Base-by-base conservation (phyloP, 164 flowering plant genomes). In the Vitis amurensis region DNA sequence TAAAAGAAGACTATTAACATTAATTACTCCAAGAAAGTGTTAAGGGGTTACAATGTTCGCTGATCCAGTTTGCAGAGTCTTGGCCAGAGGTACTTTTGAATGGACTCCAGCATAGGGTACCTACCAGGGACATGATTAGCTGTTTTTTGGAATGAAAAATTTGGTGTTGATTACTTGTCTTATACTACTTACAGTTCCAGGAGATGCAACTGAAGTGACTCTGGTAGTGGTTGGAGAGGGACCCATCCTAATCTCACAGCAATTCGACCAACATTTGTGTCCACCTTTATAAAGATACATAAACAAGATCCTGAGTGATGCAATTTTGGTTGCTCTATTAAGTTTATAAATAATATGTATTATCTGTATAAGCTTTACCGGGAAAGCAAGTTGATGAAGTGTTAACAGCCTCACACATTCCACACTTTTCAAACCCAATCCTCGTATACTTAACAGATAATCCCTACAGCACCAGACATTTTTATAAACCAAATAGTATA, bases 391-490 rank as follows among this genome's bases (percentile, higher is more conserved):
- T 76, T 96, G 91, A 73, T 93, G 97, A 55, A 96, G 99, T 47
- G 98, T 89, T 74, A 96, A 77, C 74, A 96, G 97, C 55, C 98
- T 82, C 51, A 96, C 93, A 74, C 99, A 96, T 75, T 96, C 99
- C 73, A 91, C 97, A 63, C 99, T 96, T 80, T 96, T 96, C 64
- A 96, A 71, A 29, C 99, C 99, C 77, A 96, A 66, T 27, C 99
- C 99, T 49, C 91, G 69, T 66, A 96, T 64, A 77, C 98, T 96
- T 64, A 96, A 72, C 64, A 96, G 82, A 78, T 87, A 96, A 13
- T 91, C 99, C 82, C 99, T 95, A 79, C 67, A 74, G 31, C 19
- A 59, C 13, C 50, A 53, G 27, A 57, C 11, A 51, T 49, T 50
- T 52, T 29, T 11, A 11, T 17, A 48, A 59, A 52, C 5, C 14